Conservation (phyloP, 1,284 basidiomycete species). For the Ceratorhiza oryzae-sativae region DNA sequence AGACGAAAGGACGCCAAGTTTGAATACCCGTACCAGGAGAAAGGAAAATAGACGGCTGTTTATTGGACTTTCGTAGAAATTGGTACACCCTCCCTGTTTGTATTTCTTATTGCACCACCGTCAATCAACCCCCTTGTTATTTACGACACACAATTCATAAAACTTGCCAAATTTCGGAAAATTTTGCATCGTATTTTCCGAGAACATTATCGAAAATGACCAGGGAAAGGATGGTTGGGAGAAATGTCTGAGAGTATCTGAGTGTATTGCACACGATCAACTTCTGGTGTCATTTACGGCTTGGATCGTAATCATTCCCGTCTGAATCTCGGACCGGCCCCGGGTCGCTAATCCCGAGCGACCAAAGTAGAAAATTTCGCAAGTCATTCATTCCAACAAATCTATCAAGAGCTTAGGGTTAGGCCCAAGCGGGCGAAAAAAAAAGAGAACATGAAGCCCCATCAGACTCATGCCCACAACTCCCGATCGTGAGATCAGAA, state of each 20-base stretch:
- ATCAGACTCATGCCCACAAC: constrained; percentile 40
- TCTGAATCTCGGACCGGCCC: too few species aligned
- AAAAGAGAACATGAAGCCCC: constrained; percentile 26
- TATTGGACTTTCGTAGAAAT: background rate
- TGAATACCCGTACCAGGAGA: constrained; percentile 86
- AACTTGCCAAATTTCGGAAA: too few species aligned
- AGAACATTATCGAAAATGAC: too few species aligned
- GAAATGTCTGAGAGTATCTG: too few species aligned
- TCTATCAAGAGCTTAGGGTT: constrained; percentile 21
- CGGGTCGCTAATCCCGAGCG: too few species aligned
- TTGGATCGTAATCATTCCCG: too few species aligned
- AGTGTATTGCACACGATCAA: background rate
- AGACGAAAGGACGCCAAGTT: constrained; percentile 87
- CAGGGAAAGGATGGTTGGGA: too few species aligned
- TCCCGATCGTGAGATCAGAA: constrained; percentile 34
- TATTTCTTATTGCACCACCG: constrained; percentile 10
- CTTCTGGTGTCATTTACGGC: background rate
- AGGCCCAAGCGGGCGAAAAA: constrained; percentile 22
- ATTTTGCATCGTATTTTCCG: too few species aligned
- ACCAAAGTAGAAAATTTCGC: background rate
- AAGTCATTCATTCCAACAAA: background rate
- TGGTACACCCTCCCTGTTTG: background rate
- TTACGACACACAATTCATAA: background rate
- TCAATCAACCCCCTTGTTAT: background rate
- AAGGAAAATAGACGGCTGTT: constrained; percentile 2